phyloP scores from a whole-genome alignment of 208 protist species.

The Acanthamoeba castellanii region DNA sequence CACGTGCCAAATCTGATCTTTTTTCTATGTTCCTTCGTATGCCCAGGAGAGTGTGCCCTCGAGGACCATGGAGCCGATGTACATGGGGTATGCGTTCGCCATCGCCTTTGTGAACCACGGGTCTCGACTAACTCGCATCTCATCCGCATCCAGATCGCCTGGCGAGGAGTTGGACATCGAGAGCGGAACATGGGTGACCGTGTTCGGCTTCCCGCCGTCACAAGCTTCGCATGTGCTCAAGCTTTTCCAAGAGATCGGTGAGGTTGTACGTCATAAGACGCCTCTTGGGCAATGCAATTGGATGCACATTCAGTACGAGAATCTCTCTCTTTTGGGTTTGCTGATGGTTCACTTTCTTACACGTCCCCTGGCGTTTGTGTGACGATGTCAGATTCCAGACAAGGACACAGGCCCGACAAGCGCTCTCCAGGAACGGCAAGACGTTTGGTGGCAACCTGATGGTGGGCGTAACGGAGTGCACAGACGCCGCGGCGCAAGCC shows the following conservation, averaged over 20 bases:
- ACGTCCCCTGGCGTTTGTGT: not conserved
- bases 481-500: not conserved
- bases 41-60: not conserved
- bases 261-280: constrained; percentile 52
- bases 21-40: not conserved
- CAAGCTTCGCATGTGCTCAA: constrained; percentile 41
- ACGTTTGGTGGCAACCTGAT: constrained; percentile 53
- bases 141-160: not conserved
- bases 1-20: not conserved
- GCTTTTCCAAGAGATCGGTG: constrained; percentile 46
- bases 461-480: constrained; percentile 50
- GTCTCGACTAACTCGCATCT: not conserved
- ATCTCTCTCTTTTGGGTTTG: not conserved
- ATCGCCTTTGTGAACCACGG: not conserved
- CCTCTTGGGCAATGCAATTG: constrained; percentile 25
- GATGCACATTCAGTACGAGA: constrained; percentile 52
- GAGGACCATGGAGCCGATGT: not conserved
- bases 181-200: constrained; percentile 56
- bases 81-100: not conserved
- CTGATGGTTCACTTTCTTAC: not conserved
- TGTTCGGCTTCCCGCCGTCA: constrained; percentile 60
- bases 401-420: constrained; percentile 37
- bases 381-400: not conserved
- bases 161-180: not conserved
- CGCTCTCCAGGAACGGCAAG: constrained; percentile 36